phyloP scores from a whole-genome alignment of 2,329 filamentous ascomycete genomes.

The Calonectria naviculata region DNA sequence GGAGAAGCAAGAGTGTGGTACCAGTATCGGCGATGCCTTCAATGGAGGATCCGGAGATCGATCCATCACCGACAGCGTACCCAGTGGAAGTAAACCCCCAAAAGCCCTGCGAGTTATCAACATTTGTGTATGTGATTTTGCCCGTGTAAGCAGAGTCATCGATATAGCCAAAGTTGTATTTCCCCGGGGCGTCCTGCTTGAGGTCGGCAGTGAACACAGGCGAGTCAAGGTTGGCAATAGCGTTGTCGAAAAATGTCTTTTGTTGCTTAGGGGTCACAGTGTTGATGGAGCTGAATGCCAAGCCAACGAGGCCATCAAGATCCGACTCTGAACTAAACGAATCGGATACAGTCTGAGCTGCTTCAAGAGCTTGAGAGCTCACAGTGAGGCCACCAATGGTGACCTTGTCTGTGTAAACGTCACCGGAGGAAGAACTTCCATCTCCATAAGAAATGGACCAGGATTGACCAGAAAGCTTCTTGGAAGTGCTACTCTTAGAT shows the following conservation, averaged over 20 bases:
- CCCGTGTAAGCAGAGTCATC: constrained; percentile 73
- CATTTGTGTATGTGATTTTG: constrained; percentile 68
- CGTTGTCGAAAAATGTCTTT: constrained; percentile 55
- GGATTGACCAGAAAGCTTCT: constrained; percentile 47
- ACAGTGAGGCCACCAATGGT: constrained; percentile 55
- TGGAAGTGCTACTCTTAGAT: constrained; percentile 50
- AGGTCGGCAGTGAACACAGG: constrained; percentile 77
- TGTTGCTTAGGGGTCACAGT: constrained; percentile 53
- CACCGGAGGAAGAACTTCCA: constrained; percentile 53
- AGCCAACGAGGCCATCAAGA: constrained; percentile 56
- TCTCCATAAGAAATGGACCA: constrained; percentile 60
- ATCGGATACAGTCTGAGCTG: constrained; percentile 52
- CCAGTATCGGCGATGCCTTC: constrained; percentile 68
- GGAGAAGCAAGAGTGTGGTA: constrained; percentile 72
- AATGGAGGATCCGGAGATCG: constrained; percentile 42
- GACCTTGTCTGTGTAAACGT: constrained; percentile 56
- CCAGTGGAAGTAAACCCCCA: constrained; percentile 65
- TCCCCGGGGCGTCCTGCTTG: constrained; percentile 64
- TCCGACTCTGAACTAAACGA: constrained; percentile 51
- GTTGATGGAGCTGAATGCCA: constrained; percentile 57
- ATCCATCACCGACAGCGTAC: constrained; percentile 24
- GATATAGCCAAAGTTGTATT: constrained; percentile 80
- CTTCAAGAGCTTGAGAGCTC: constrained; percentile 55
- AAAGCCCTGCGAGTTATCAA: constrained; percentile 71
- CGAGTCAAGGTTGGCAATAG: constrained; percentile 27